Evolutionary conservation across 2,329 filamentous ascomycete genomes (phyloP).

Genomic region (Eurotiales sp.): DNA sequence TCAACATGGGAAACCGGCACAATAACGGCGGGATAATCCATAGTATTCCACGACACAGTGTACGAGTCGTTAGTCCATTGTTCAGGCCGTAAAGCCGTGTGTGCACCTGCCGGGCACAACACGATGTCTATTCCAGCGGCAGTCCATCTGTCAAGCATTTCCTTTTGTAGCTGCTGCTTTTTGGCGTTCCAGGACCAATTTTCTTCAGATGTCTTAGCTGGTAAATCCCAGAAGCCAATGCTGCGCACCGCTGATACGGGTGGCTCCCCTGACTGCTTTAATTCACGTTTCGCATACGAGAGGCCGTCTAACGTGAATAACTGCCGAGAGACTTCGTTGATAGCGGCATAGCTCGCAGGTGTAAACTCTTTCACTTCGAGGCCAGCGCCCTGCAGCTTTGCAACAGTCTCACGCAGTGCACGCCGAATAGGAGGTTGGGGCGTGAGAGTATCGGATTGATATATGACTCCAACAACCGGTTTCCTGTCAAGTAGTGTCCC

Average conservation of each 20-base stretch:
- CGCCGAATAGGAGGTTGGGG: constrained; percentile 59
- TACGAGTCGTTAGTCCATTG: constrained; percentile 34
- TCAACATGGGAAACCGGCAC: constrained; percentile 30
- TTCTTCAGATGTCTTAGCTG: constrained; percentile 30
- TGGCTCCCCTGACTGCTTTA: constrained; percentile 30
- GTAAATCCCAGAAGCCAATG: constrained; percentile 32
- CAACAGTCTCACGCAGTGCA: constrained; percentile 47
- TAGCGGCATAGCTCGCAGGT: constrained; percentile 29
- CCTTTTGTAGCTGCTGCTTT: constrained; percentile 28
- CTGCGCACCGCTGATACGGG: constrained; percentile 30
- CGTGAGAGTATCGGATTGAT: constrained; percentile 21
- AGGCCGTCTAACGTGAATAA: constrained; percentile 35
- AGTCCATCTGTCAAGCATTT: constrained; percentile 31
- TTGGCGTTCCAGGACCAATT: constrained; percentile 33
- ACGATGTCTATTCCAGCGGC: constrained; percentile 14
- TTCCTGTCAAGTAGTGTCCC: constrained; percentile 17
- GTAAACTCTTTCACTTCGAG: constrained; percentile 36
- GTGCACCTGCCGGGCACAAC: constrained; percentile 5
- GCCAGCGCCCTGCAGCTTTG: constrained; percentile 15
- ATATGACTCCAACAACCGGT: constrained; percentile 37
- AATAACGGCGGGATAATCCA: constrained; percentile 34
- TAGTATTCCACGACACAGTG: constrained; percentile 34
- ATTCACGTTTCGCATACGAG: constrained; percentile 31
- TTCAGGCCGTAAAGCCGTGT: constrained; percentile 20
- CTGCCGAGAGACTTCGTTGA: constrained; percentile 29